These are phyloP conservation scores for Globisporangium orthogonon DNA, from an alignment of 352 stramenopile genomes.

Conservation along the genomic window DNA sequence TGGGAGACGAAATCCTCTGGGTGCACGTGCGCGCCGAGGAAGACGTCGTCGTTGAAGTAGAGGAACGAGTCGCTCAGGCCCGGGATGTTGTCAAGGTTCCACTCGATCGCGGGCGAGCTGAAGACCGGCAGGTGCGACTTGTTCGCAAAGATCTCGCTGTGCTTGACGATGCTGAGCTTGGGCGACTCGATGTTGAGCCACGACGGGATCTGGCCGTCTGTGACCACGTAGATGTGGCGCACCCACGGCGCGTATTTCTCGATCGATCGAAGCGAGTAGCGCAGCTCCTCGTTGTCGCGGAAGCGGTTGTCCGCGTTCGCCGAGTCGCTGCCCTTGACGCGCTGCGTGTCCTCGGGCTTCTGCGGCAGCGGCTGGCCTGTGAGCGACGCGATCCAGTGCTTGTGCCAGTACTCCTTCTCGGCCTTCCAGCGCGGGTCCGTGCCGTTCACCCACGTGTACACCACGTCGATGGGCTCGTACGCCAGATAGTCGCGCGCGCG, in stretches of 20 bases:
- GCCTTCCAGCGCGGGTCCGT: conserved; percentile 90
- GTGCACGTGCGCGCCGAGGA: conserved; percentile 82
- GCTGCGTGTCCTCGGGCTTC: conserved; percentile 29
- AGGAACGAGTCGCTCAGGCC: conserved; percentile 90
- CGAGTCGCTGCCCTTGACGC: conserved; percentile 58
- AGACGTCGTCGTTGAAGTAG: conserved; percentile 97
- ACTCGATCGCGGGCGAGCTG: conserved; percentile 92
- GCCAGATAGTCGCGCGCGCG: conserved; percentile 40
- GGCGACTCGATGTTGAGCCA: conserved; percentile 88
- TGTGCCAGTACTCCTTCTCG: conserved; percentile 86
- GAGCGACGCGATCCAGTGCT: conserved; percentile 83
- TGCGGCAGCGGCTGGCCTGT: conserved; percentile 70
- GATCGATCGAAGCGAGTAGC: conserved; percentile 89
- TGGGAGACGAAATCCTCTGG: conserved; percentile 92
- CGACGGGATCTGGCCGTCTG: conserved; percentile 90
- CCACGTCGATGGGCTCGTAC: conserved; percentile 90
- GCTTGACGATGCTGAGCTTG: conserved; percentile 83
- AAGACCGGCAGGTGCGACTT: conserved; percentile 89
- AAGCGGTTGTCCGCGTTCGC: conserved; percentile 89
- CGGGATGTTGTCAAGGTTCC: conserved; percentile 91
- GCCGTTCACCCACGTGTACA: conserved; percentile 97
- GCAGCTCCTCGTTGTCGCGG: conserved; percentile 92
- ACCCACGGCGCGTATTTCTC: conserved; percentile 95
- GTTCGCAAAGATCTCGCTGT: conserved; percentile 90
- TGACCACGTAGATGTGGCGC: conserved; percentile 92